Evolutionary conservation across 1,284 basidiomycete species (phyloP).

Genomic region (Bjerkandera adusta): DNA sequence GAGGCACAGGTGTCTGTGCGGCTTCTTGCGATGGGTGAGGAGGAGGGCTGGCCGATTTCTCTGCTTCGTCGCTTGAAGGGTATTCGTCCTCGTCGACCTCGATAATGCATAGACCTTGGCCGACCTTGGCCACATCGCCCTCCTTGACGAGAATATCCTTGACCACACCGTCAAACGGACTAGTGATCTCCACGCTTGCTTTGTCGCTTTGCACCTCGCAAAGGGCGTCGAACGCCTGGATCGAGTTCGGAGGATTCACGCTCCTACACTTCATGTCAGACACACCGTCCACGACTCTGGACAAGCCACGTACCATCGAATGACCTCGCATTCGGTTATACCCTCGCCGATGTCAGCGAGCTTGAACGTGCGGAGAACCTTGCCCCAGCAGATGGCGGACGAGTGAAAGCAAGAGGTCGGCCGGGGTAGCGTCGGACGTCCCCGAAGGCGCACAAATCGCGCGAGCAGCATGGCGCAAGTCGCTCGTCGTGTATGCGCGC

Average conservation of each 20-base stretch:
- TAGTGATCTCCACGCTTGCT: conserved; percentile 91
- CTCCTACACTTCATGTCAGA: conserved; percentile 40
- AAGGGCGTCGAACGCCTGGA: conserved; percentile 83
- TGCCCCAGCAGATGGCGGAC: conserved; percentile 36
- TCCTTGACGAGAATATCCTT: conserved; percentile 74
- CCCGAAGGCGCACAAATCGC: conserved; percentile 9
- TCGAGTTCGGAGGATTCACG: conserved; percentile 53
- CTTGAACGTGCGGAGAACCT: conserved; percentile 70
- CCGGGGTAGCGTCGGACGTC: conserved; percentile 5
- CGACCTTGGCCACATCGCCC: conserved; percentile 88
- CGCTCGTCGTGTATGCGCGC: too few species aligned
- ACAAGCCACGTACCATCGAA: conserved; percentile 81
- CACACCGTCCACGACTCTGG: too few species aligned
- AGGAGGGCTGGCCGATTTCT: conserved; percentile 15
- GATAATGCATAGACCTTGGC: conserved; percentile 80
- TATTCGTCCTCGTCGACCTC: conserved; percentile 65
- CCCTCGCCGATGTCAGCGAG: conserved; percentile 97
- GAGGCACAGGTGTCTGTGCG: conserved; percentile 3
- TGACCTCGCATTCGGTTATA: conserved; percentile 87
- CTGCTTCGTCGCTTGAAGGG: conserved; percentile 12
- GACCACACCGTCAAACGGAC: conserved; percentile 81
- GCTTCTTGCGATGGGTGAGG: conserved; percentile 22
- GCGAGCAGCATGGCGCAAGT: conserved; percentile 12
- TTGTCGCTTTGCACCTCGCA: conserved; percentile 97
- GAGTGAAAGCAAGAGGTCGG: conserved; percentile 42